Evolutionary conservation across 129 eudicot species (phyloP).

Genomic region (Escallonia herrerae): DNA sequence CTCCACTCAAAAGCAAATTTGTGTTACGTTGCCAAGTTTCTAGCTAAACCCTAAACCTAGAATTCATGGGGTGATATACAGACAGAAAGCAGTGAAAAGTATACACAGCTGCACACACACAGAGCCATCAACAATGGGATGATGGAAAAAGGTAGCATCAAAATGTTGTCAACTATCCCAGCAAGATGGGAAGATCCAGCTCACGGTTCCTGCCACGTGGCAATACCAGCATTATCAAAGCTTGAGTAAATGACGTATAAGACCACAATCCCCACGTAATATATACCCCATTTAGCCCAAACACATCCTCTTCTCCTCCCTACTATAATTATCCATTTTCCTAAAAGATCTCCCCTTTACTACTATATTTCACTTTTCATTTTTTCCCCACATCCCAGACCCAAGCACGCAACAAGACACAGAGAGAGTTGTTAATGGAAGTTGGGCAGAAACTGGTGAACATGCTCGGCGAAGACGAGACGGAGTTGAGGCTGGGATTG

Average conservation of each 20-base stretch:
- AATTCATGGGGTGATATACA: too few species aligned
- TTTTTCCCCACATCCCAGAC: background rate
- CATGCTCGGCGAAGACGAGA: constrained; percentile 39
- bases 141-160: too few species aligned
- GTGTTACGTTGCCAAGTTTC: too few species aligned
- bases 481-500: constrained; percentile 73
- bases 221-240: background rate
- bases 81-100: too few species aligned
- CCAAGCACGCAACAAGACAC: background rate
- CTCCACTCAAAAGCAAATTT: too few species aligned
- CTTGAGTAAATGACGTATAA: constrained; percentile 1
- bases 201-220: constrained; percentile 13
- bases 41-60: too few species aligned
- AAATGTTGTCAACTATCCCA: background rate
- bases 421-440: constrained; percentile 2
- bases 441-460: constrained; percentile 7
- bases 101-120: too few species aligned
- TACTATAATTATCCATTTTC: too few species aligned
- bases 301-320: constrained; percentile 7
- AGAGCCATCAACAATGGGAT: too few species aligned
- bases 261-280: background rate
- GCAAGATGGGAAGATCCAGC: constrained; percentile 13
- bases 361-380: constrained; percentile 5
- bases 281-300: constrained; percentile 14
- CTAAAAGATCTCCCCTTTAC: too few species aligned